These are phyloP conservation scores for Erigeron philadelphicus DNA, from an alignment of 140 eudicot species.

Conservation along the genomic window DNA sequence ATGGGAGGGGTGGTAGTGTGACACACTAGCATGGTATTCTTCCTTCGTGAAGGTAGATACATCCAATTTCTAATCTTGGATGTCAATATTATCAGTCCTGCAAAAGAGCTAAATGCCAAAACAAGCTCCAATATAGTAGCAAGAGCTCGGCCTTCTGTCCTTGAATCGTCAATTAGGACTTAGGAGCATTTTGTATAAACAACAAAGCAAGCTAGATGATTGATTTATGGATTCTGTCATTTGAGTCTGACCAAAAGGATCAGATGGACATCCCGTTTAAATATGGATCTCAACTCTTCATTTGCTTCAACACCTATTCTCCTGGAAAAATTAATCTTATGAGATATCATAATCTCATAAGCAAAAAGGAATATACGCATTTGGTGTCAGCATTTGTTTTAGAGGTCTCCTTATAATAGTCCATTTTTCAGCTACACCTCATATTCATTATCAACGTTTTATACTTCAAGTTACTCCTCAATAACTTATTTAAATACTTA, in stretches of 20 bases:
- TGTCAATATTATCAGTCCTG: constrained; percentile 12
- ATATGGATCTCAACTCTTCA: constrained; percentile 74
- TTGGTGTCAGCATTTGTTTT: not conserved
- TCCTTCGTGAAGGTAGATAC: constrained; percentile 5
- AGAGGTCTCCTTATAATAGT: too few species aligned
- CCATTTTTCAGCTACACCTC: not conserved
- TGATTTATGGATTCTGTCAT: constrained; percentile 27
- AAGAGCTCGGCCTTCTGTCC: constrained; percentile 8
- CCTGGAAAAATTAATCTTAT: constrained; percentile 39
- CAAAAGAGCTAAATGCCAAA: constrained; percentile 14
- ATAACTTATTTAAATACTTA: not conserved
- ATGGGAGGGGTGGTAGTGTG: not conserved
- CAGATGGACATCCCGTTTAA: constrained; percentile 72
- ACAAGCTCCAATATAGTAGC: constrained; percentile 15
- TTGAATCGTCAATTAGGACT: not conserved
- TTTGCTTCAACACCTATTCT: constrained; percentile 90
- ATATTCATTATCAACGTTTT: not conserved
- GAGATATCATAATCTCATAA: not conserved
- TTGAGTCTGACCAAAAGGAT: constrained; percentile 68
- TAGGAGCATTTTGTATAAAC: constrained; percentile 3
- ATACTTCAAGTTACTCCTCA: not conserved
- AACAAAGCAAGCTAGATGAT: constrained; percentile 10
- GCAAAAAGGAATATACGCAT: not conserved
- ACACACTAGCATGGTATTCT: not conserved
- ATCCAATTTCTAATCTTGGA: constrained; percentile 8